phyloP scores from a whole-genome alignment of 2,329 filamentous ascomycete genomes.

The Lasiodiplodia gonubiensis region DNA sequence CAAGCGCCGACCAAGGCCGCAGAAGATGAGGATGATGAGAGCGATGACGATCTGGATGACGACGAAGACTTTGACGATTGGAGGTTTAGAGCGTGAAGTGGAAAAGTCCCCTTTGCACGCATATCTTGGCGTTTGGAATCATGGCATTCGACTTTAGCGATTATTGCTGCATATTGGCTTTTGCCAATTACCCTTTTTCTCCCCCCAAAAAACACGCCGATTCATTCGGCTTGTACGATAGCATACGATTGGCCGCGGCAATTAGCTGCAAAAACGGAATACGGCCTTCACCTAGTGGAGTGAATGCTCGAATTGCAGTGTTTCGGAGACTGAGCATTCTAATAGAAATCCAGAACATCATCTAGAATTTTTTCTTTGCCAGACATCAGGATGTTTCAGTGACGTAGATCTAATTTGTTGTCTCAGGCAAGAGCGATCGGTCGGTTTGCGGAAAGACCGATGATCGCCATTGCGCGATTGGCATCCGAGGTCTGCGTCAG shows the following conservation, averaged over 20 bases:
- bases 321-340: neutral
- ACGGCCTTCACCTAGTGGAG: neutral
- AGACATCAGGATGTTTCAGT: neutral
- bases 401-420: neutral
- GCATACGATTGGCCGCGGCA: neutral
- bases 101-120: neutral
- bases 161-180: constrained; percentile 13
- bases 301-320: neutral
- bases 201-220: neutral
- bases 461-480: constrained; percentile 15
- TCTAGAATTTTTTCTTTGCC: no score
- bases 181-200: constrained; percentile 2
- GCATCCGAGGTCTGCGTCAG: constrained; percentile 2
- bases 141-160: constrained; percentile 16
- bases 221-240: neutral
- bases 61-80: constrained; percentile 43
- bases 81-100: constrained; percentile 43
- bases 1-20: constrained; percentile 29
- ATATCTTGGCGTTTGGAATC: constrained; percentile 3
- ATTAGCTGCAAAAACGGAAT: neutral
- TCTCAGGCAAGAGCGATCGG: neutral
- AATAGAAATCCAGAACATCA: neutral
- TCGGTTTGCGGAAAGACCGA: neutral
- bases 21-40: constrained; percentile 38
- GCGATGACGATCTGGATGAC: constrained; percentile 43